Base-by-base conservation (phyloP, 768 basidiomycete species). In the Mrakia frigida region DNA sequence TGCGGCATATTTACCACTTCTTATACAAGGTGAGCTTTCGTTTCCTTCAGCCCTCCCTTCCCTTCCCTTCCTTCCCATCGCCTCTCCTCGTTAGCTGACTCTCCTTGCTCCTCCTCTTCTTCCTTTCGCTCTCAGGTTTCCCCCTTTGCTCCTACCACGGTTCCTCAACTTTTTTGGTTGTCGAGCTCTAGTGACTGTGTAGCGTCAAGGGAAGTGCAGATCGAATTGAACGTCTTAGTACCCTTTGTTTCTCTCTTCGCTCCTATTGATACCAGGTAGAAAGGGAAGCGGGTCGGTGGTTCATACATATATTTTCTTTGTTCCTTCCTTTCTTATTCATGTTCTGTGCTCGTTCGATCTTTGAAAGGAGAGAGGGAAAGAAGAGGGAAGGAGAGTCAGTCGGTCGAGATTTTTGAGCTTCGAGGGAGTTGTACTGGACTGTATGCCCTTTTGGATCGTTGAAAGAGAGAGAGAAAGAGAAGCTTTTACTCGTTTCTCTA, bases 201-300 rank as follows among this genome's bases (percentile, higher is more conserved):
- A 68, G 65, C 65, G 65, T 68, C 65, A 68, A 39, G 35, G 35
- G 35, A 39, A 41, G 35, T 39, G 35, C 23, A 68, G 65, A 68
- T 68, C 21, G 18, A 68, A 68, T 31, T 60, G 72, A 31, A 43
- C 63, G 43, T 74, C 73, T 74, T 50, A 74, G 73, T 74, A 74
- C 73, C 73, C 73, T 74, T 74, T 63, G 73, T 43, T 63, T 63
- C 31, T 31, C 31, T 63, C 39, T 63, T 39, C 59, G n/a, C 59
- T 74, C 63, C 60, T 35, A 10, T 61, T 74, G 73, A 74, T 74
- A 65, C 41, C 73, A 35, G 61, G 61, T 41, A 65, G 73, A 31
- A 63, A 25, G 6, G 10, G 60, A 63, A 65, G 73, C 63, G 73
- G 73, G 73, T 74, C 73, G 73, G 73, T 67, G 43, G 73, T 63